Evolutionary conservation across 2,329 filamentous ascomycete species (phyloP).

Genomic region (Immersiporthe knoxdaviesiana): DNA sequence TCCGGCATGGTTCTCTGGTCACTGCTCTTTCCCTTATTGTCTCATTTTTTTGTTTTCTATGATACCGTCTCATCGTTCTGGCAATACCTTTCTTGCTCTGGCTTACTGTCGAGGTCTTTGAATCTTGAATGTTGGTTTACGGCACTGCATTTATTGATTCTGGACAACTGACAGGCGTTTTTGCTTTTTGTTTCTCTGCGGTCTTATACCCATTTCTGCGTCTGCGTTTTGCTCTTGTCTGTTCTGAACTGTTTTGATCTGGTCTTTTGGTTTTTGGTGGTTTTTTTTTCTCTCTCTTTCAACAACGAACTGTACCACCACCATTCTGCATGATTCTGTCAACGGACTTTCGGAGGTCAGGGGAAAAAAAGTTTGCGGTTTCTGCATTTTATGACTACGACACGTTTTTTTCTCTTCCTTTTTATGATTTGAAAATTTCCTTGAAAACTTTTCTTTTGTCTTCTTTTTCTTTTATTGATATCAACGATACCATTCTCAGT

Average conservation of each 20-base stretch:
- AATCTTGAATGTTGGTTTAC: constrained; percentile 20
- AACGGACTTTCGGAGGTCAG: constrained; percentile 19
- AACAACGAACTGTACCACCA: constrained; percentile 19
- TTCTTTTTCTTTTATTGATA: constrained; percentile 13
- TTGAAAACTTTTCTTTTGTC: constrained; percentile 6
- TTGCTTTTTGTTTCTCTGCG: constrained; percentile 8
- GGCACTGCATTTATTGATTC: constrained; percentile 22
- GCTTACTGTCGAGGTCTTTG: constrained; percentile 11
- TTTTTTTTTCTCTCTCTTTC: neutral
- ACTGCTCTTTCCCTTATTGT: constrained; percentile 23
- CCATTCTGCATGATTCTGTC: constrained; percentile 15
- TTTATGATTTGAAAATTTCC: constrained; percentile 20
- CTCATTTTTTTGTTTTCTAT: constrained; percentile 1
- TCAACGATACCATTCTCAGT: constrained; percentile 24
- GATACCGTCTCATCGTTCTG: constrained; percentile 8
- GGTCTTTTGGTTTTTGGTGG: neutral
- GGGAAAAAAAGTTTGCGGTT: constrained; percentile 18
- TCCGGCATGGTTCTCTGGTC: constrained; percentile 22
- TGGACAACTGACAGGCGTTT: constrained; percentile 17
- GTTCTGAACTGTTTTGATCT: constrained; percentile 2
- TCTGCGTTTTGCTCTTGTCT: constrained; percentile 2
- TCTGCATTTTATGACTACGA: constrained; percentile 18
- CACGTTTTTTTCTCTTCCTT: too few relatives aligned
- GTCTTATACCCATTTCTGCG: constrained; percentile 20
- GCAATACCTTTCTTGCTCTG: constrained; percentile 9